Evolutionary conservation across 1,139 yeast genomes (phyloP), one percentile per base, ranked within the genome.

Genomic region (Yamadazyma epiphylla): DNA sequence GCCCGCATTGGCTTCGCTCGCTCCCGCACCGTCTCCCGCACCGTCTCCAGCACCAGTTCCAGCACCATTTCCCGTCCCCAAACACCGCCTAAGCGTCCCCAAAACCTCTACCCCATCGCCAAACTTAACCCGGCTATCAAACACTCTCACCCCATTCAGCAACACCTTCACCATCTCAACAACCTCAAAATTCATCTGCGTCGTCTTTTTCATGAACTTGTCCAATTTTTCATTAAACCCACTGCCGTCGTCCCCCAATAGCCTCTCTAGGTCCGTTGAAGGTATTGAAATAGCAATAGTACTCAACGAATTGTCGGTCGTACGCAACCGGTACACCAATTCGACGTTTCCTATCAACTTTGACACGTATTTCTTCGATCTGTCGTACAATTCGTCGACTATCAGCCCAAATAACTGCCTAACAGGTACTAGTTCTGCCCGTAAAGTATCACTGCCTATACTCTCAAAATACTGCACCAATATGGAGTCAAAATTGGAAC

Each of bases 131-230:
- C 28, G 39, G 10, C 44, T 45, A 20, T 43, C 38, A 15, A 22
- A n/a, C 17, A 33, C 12, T 4, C 15, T 14, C 15, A 58, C 31
- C 20, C 55, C 39, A 15, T 40, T 36, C 19, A 55, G 46, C 3
- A 38, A 37, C 26, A 58, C 50, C 32, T 44, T 45, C 6, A 40
- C 36, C 13, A 58, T 37, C 7, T 38, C 36, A 28, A 58, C 37
- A 19, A 49, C 46, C 10, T 42, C 39, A 23, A 58, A 46, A 19
- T 45, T 41, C 4, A 59, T 25, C 15, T 45, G 46, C n/a, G 58
- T 51, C 4, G 42, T 33, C 5, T 32, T 25, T 25, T 45, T 37
- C 31, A 58, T 30, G 27, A 49, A 55, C 8, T 29, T 35, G 30
- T 46, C 17, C 4, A 33, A 16, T 13, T 29, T 24, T 15, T 21